Percentiles rank a stretch among this genome's conserved stretches.
Conservation (phyloP, 805 yeast genomes). For the Aciculoconidium aculeatum region DNA sequence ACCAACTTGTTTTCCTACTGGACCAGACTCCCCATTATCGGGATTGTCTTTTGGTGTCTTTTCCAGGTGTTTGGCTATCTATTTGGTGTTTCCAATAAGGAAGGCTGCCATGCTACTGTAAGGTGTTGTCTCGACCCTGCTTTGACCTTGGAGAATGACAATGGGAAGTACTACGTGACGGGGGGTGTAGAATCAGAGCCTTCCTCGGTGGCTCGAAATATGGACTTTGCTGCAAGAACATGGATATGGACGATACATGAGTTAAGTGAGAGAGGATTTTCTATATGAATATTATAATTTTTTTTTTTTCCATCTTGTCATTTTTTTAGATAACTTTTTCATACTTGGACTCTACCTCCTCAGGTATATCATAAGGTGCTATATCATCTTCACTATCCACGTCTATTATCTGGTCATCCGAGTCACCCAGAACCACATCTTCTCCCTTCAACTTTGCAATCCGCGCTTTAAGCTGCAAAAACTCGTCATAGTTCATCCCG, state of each 20-base stretch:
- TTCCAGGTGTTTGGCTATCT: constrained; percentile 65
- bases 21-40: constrained; percentile 75
- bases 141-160: constrained; percentile 46
- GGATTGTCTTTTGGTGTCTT: constrained; percentile 63
- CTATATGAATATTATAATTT: constrained; percentile 11
- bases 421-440: constrained; percentile 1
- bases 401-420: constrained; percentile 7
- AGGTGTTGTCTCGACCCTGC: constrained; percentile 54
- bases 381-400: constrained; percentile 10
- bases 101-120: constrained; percentile 63
- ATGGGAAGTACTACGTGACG: constrained; percentile 64
- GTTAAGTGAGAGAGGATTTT: constrained; percentile 43
- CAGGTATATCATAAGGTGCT: constrained; percentile 8
- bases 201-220: constrained; percentile 48
- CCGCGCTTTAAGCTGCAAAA: background rate
- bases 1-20: constrained; percentile 71
- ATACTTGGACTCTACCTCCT: constrained; percentile 5
- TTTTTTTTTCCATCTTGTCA: constrained; percentile 3
- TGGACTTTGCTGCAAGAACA: constrained; percentile 58
- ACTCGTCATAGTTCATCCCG: constrained; percentile 6
- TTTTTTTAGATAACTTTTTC: constrained; percentile 3
- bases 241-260: constrained; percentile 78
- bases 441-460: constrained; percentile 1
- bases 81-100: constrained; percentile 67
- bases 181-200: constrained; percentile 54